phyloP scores from a whole-genome alignment of 75 land plant genomes.

The Ceratopteris richardii region DNA sequence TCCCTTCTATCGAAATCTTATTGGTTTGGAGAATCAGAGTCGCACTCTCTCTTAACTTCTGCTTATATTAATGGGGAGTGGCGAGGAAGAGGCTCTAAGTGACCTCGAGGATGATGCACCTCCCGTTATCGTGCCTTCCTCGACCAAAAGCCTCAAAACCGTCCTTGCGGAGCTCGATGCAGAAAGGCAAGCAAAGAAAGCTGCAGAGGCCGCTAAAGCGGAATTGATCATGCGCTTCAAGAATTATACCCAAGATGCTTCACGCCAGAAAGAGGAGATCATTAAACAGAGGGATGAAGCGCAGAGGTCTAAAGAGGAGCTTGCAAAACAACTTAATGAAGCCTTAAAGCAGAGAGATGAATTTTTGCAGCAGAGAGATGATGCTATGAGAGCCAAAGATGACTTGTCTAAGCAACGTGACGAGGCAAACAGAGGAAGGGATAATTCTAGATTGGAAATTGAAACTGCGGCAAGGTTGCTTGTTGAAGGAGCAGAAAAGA shows the following conservation, averaged over 20 bases:
- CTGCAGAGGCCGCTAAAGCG: constrained; percentile 46
- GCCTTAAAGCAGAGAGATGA: constrained; percentile 32
- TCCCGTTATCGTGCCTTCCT: not conserved
- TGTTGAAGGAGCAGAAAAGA: constrained; percentile 59
- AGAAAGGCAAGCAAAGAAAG: constrained; percentile 49
- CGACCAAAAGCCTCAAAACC: constrained; percentile 14
- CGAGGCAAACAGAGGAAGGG: constrained; percentile 44
- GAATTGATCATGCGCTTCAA: constrained; percentile 54
- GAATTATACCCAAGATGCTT: constrained; percentile 60
- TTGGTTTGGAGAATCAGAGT: no score
- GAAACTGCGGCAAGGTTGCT: constrained; percentile 61
- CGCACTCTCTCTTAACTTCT: no score
- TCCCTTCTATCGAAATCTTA: no score
- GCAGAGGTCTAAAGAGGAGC: constrained; percentile 25
- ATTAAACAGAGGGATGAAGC: constrained; percentile 19
- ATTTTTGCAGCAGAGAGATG: constrained; percentile 29
- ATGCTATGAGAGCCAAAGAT: constrained; percentile 37
- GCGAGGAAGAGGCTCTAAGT: constrained; percentile 22
- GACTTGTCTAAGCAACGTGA: constrained; percentile 40
- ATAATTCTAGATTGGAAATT: constrained; percentile 45
- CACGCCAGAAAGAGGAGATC: constrained; percentile 56
- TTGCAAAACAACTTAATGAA: constrained; percentile 10
- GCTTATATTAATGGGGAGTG: constrained; percentile 1
- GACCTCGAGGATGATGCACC: constrained; percentile 36
- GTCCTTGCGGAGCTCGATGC: constrained; percentile 58